A percentile compares a stretch with the other conserved stretches of the same genome.
phyloP scores from a whole-genome alignment of 2,329 filamentous ascomycete species.

The Ophiostoma ulmi region DNA sequence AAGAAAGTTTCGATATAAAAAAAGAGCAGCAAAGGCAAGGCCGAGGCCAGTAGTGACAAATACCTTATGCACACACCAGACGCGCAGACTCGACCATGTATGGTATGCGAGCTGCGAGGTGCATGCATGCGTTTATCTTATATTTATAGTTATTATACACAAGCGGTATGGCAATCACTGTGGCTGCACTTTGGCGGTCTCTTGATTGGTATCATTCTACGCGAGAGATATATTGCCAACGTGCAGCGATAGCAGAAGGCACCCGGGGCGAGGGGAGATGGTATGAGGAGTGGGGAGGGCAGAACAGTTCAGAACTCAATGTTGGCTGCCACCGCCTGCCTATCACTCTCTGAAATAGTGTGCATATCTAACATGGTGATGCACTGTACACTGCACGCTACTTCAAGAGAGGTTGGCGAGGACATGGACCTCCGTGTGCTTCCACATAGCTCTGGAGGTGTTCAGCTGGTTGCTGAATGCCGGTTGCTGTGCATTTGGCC shows the following conservation, averaged over 20 bases:
- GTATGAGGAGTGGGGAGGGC: not conserved
- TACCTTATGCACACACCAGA: slow-evolving; percentile 3
- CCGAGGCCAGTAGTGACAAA: not conserved
- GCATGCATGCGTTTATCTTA: not conserved
- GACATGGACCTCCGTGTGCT: not conserved
- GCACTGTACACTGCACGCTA: not conserved
- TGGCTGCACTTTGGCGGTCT: not conserved
- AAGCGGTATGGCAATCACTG: not conserved
- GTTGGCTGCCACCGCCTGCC: not conserved
- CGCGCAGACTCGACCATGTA: not conserved
- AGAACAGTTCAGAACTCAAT: not conserved
- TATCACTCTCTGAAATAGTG: not conserved
- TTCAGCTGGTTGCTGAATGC: not conserved
- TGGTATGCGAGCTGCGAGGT: not conserved
- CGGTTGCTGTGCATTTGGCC: not conserved
- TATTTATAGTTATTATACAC: not conserved
- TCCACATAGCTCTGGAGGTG: not conserved
- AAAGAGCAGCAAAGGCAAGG: not conserved
- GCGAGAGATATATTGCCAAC: not conserved
- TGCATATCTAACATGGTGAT: not conserved
- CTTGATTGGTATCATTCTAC: not conserved
- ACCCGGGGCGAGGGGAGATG: not conserved
- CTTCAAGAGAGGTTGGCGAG: not conserved
- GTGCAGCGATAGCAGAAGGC: not conserved
- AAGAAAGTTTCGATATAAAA: not conserved